phyloP scores from a whole-genome alignment of 148 eudicot species.

The Rhododendron molle region DNA sequence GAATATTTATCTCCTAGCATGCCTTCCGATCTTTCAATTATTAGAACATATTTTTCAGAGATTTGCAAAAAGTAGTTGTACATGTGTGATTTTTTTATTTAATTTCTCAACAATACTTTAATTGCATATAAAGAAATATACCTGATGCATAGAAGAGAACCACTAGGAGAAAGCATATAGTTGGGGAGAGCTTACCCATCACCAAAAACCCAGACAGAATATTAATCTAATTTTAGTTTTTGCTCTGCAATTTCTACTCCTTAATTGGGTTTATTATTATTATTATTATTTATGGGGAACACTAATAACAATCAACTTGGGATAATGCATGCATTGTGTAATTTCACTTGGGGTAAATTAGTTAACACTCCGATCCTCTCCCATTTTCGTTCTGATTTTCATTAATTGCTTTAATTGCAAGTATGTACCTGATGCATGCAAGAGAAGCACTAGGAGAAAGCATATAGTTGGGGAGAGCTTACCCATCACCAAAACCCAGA shows the following conservation, averaged over 20 bases:
- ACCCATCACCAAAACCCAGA: neutral
- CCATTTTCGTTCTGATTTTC: neutral
- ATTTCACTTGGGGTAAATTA: no score
- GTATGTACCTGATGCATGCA: neutral
- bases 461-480: neutral
- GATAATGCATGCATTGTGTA: no score
- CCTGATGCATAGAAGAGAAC: neutral
- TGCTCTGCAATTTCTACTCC: neutral
- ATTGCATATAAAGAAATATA: neutral
- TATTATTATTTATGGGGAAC: neutral
- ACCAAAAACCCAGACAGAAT: neutral
- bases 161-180: neutral
- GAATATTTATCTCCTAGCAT: neutral
- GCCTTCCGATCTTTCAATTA: no score
- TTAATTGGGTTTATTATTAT: no score
- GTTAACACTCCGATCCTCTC: neutral
- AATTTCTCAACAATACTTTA: neutral
- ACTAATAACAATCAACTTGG: neutral
- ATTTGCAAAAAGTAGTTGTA: no score
- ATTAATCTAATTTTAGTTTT: neutral
- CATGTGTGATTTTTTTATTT: no score
- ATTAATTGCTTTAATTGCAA: neutral
- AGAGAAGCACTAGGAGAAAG: neutral
- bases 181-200: neutral
- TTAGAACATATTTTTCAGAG: no score